Evolutionary conservation across 306 rosid species (phyloP), one percentile per base, ranked within the genome.

Genomic region (Mimosa bimucronata): DNA sequence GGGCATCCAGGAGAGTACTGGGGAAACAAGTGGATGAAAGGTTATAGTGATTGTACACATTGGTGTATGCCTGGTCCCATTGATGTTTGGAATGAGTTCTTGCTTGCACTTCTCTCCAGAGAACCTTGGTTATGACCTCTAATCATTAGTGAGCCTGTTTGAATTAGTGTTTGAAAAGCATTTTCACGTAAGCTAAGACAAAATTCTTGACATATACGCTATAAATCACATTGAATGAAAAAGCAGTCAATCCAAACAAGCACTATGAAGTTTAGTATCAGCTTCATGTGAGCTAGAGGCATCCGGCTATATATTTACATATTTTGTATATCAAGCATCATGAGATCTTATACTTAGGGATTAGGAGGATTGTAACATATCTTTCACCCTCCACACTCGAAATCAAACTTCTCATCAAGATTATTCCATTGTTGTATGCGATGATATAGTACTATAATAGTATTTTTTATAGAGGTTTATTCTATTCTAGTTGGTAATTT

Each of bases 21-120:
- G 96, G 94, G 91, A 0, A 90, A 95, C 41, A 74, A 86, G 57
- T 95, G 98, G 98, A 92, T 88, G 97, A 89, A 16, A 66, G 98
- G 97, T 29, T 91, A 80, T 23, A 95, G 82, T 84, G 98, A 95
- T 74, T 92, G 98, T 69, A 92, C 96, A 42, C 98, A 92, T 65
- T 95, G 98, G 98, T 95, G 98, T 75, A 71, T 95, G 90, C 98
- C 98, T 0, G 98, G 98, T 57, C 94, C 97, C 11, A 71, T 92
- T 76, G 98, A 95, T 80, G 23, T 83, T 42, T 95, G 98, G 98
- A 92, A 37, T 85, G 89, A 90, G 82, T 81, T 95, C 29, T 79
- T 95, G 70, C 68, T 91, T 48, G 90, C 85, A 45, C 38, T 88
- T 29, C 79, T 92, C 16, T 72, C 45, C 1, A 31, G 42, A 38